A percentile compares a stretch with the other conserved stretches of the same genome.
Evolutionary conservation across 768 basidiomycete genomes (phyloP).

Genomic region (Arthromyces matolae): DNA sequence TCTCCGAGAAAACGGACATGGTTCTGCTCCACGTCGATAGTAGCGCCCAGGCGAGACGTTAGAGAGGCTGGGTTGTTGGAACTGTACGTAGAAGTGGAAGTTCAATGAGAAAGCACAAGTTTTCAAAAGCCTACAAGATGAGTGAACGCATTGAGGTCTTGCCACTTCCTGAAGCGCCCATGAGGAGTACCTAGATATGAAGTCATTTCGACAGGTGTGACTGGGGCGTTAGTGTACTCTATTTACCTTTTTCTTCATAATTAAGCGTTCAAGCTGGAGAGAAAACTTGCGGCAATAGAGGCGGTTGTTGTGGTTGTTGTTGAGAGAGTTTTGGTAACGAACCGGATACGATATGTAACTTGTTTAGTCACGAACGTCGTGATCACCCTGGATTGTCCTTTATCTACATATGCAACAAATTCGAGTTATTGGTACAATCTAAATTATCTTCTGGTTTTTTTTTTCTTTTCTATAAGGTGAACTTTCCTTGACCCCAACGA

Average conservation of each 20-base stretch:
- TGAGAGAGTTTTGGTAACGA: slow-evolving; percentile 13
- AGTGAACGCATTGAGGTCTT: slow-evolving; percentile 99
- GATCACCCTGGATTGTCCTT: not conserved
- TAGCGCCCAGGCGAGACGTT: slow-evolving; percentile 89
- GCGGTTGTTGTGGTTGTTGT: slow-evolving; percentile 5
- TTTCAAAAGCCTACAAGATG: slow-evolving; percentile 75
- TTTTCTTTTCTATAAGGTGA: slow-evolving; percentile 31
- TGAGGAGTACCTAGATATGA: slow-evolving; percentile 78
- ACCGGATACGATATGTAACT: slow-evolving; percentile 6
- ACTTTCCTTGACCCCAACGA: slow-evolving; percentile 70
- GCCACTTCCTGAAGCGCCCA: slow-evolving; percentile 94
- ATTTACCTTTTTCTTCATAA: slow-evolving; percentile 63
- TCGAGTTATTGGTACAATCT: slow-evolving; percentile 5
- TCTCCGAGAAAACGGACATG: slow-evolving; percentile 96
- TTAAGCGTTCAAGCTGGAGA: slow-evolving; percentile 10
- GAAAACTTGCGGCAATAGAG: slow-evolving; percentile 7
- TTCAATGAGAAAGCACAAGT: slow-evolving; percentile 3
- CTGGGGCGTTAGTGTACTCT: slow-evolving; percentile 7
- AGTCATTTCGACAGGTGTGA: slow-evolving; percentile 16
- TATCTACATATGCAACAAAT: not conserved
- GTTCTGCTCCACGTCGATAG: slow-evolving; percentile 97
- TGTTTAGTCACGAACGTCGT: slow-evolving; percentile 6
- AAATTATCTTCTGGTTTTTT: not conserved
- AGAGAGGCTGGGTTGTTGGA: slow-evolving; percentile 93
- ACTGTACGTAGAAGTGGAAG: no score